phyloP scores from a whole-genome alignment of 2,329 filamentous ascomycete species.

The Cercospora beticola region DNA sequence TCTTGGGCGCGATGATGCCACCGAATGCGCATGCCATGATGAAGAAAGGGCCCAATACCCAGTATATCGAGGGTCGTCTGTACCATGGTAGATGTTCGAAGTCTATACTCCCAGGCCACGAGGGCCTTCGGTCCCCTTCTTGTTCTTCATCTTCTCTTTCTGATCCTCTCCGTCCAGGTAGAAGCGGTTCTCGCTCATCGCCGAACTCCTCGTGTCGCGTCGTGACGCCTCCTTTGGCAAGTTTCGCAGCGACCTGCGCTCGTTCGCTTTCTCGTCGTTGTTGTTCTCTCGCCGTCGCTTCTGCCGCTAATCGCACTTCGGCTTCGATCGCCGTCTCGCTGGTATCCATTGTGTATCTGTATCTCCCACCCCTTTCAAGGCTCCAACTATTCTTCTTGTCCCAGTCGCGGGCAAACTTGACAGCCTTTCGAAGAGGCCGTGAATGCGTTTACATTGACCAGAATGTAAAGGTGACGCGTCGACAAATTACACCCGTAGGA shows the following conservation, averaged over 20 bases:
- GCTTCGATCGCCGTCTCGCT: slow-evolving; percentile 37
- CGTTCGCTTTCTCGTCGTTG: slow-evolving; percentile 17
- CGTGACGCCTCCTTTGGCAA: slow-evolving; percentile 30
- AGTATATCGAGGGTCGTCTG: slow-evolving; percentile 68
- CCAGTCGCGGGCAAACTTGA: neutral
- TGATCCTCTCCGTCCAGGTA: slow-evolving; percentile 16
- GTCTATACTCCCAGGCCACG: slow-evolving; percentile 44
- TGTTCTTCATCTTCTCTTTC: slow-evolving; percentile 23
- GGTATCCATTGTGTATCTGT: slow-evolving; percentile 30
- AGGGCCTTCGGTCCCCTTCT: slow-evolving; percentile 22
- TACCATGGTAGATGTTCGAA: slow-evolving; percentile 64
- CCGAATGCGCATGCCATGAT: slow-evolving; percentile 85
- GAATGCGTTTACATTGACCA: neutral
- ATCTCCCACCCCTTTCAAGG: neutral
- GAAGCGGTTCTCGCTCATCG: slow-evolving; percentile 32
- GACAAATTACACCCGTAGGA: neutral
- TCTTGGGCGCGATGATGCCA: slow-evolving; percentile 77
- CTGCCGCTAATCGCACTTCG: slow-evolving; percentile 35
- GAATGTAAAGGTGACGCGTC: neutral
- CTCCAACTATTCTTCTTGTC: neutral
- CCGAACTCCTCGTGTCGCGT: slow-evolving; percentile 19
- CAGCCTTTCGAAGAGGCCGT: neutral
- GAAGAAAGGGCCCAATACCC: slow-evolving; percentile 77
- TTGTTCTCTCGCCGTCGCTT: slow-evolving; percentile 25
- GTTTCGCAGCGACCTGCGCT: slow-evolving; percentile 24